Evolutionary conservation across 192 early-diverging fungal genomes (phyloP), one percentile per base, ranked within the genome.

Genomic region (Coemansia sp.): DNA sequence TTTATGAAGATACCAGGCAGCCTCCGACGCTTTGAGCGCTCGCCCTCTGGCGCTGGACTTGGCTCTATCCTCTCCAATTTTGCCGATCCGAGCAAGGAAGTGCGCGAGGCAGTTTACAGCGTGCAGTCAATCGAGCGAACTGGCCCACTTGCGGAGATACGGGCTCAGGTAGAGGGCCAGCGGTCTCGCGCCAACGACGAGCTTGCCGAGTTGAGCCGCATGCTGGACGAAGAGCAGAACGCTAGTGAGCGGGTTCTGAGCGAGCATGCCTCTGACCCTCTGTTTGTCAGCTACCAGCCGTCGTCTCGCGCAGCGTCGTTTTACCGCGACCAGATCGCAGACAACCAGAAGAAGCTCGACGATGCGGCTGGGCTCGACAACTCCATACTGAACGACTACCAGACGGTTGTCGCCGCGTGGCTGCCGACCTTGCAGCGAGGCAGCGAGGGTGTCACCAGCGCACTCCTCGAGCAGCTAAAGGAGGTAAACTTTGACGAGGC

Each of bases 211-310:
- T 70, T 89, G 28, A 85, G 85, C 5, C 53, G 90, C 64, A 64
- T 86, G 32, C 73, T 98, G 49, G 96, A 98, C 68, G 89, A 92
- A 33, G 96, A 98, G 85, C 92, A 92, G 71, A 86, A 85, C 60
- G 93, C 93, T 38, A 95, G 91, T 73, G 94, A 97, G 59, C 74
- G 68, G 3, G 82, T 90, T 70, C 67, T 92, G 66, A 91, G 82
- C n/a, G 90, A 93, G 63, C 93, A 92, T 72, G 85, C 86, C n/a
- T 89, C 93, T 26, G 85, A 87, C 42, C 77, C 77, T 28, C 35
- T 75, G 43, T 84, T 84, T 46, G 97, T 93, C 92, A 88, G 91
- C 37, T 94, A 95, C 63, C 86, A 90, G 70, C 90, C 97, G 3
- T 96, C 95, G 3, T 85, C 86, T 19, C 76, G 86, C 3, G 76